These are phyloP conservation scores for Aspergillus persii DNA, from an alignment of 2,329 filamentous ascomycete genomes.

Conservation along the genomic window DNA sequence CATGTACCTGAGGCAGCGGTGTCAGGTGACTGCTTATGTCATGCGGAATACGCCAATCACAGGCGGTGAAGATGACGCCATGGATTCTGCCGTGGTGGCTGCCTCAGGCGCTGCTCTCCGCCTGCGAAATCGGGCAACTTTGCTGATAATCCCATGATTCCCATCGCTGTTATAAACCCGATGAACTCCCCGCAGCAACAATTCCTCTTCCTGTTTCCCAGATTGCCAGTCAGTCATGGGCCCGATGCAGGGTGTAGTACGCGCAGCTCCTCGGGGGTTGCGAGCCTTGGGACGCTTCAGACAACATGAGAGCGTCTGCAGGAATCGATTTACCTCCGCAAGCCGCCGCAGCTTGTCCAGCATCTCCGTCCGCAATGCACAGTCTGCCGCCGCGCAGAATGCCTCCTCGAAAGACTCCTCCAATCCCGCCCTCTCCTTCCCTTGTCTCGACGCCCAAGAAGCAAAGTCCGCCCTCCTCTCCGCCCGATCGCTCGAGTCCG, in stretches of 20 bases:
- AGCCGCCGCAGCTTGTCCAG: constrained; percentile 20
- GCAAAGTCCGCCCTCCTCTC: constrained; percentile 72
- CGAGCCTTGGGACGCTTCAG: constrained; percentile 7
- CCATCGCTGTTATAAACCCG: background rate
- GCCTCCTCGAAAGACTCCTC: constrained; percentile 46
- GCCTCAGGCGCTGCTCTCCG: background rate
- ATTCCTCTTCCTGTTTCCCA: background rate
- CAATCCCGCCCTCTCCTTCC: constrained; percentile 85
- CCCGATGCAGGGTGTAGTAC: constrained; percentile 14
- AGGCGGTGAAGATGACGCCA: background rate
- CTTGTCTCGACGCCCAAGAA: constrained; percentile 83
- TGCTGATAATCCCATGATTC: too few species aligned
- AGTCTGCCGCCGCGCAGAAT: constrained; percentile 20
- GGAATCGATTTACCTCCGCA: constrained; percentile 8
- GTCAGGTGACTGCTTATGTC: too few species aligned
- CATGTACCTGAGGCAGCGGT: too few species aligned
- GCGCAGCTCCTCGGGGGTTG: constrained; percentile 15
- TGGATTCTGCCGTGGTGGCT: background rate
- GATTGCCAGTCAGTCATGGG: constrained; percentile 12
- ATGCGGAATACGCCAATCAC: background rate
- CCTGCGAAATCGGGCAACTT: background rate
- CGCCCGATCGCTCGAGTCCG: constrained; percentile 65
- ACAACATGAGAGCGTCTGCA: constrained; percentile 8
- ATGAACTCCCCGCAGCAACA: too few species aligned
- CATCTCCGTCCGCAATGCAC: constrained; percentile 16